Conservation (phyloP, 1,284 basidiomycete genomes). For the Ustilago bromivora region DNA sequence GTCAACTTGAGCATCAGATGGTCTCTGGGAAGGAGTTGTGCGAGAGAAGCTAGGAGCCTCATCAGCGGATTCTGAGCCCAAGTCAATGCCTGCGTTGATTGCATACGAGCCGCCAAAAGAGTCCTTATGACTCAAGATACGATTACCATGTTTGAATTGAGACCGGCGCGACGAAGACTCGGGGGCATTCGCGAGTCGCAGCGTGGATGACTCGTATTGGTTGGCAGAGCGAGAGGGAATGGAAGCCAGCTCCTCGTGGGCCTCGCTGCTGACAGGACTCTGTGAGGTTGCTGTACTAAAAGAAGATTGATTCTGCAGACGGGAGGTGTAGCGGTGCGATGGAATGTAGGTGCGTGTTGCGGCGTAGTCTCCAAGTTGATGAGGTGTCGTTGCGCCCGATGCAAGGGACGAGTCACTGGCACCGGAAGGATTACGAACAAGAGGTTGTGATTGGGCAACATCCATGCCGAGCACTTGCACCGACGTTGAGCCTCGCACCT, state of each 20-base stretch:
- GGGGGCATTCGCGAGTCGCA: conserved; percentile 16
- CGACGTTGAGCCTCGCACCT: conserved; percentile 17
- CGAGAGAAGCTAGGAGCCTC: conserved; percentile 11
- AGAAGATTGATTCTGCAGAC: conserved; percentile 35
- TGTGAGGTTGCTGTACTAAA: conserved; percentile 37
- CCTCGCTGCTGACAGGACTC: conserved; percentile 42
- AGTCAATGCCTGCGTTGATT: conserved; percentile 16
- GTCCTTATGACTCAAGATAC: conserved; percentile 44
- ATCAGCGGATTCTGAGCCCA: conserved; percentile 25
- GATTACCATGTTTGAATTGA: conserved; percentile 24
- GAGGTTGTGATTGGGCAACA: conserved; percentile 23
- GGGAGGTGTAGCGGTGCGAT: conserved; percentile 25
- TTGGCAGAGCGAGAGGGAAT: conserved; percentile 15
- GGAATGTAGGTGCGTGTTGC: conserved; percentile 33
- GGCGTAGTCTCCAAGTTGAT: conserved; percentile 33
- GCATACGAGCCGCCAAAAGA: conserved; percentile 46
- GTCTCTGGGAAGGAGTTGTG: conserved; percentile 4
- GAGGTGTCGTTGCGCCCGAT: conserved; percentile 34
- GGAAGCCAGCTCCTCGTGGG: conserved; percentile 35
- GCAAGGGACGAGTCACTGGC: conserved; percentile 22
- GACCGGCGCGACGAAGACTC: conserved; percentile 22
- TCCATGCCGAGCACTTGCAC: conserved; percentile 48
- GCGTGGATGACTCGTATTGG: conserved; percentile 17
- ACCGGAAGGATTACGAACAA: conserved; percentile 32
- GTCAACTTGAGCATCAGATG: background rate